A percentile compares a stretch with the other conserved stretches of the same genome.
Evolutionary conservation across 2,329 filamentous ascomycete genomes (phyloP).

Genomic region (Monilinia fructicola): DNA sequence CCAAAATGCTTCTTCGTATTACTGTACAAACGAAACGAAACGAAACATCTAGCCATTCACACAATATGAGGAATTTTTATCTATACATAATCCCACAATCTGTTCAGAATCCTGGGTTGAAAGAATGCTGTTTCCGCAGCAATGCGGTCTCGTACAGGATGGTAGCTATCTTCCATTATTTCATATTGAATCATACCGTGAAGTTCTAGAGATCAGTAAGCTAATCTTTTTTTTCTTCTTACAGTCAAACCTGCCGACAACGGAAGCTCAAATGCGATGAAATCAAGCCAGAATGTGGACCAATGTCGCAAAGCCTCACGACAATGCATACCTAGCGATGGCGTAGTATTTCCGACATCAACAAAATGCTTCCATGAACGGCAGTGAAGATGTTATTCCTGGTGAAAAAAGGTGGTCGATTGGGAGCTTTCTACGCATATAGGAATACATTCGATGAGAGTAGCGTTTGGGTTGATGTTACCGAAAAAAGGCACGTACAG

Average conservation of each 20-base stretch:
- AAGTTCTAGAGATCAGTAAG: neutral
- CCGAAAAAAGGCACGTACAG: slow-evolving; percentile 54
- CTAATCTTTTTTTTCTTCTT: slow-evolving; percentile 21
- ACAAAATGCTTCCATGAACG: slow-evolving; percentile 68
- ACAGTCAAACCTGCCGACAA: slow-evolving; percentile 55
- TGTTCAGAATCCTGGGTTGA: slow-evolving; percentile 4
- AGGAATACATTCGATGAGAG: slow-evolving; percentile 63
- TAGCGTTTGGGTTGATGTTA: slow-evolving; percentile 63
- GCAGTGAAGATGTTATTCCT: slow-evolving; percentile 42
- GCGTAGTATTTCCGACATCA: slow-evolving; percentile 68
- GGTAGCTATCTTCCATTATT: slow-evolving; percentile 32
- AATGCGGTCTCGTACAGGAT: slow-evolving; percentile 44
- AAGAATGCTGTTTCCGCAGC: slow-evolving; percentile 26
- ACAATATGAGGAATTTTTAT: neutral
- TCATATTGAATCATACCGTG: neutral
- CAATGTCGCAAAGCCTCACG: slow-evolving; percentile 59
- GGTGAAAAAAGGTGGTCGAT: slow-evolving; percentile 42
- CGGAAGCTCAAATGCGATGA: slow-evolving; percentile 67
- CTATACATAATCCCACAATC: neutral
- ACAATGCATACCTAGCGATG: slow-evolving; percentile 60
- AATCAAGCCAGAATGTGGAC: slow-evolving; percentile 58
- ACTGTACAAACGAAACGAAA: neutral
- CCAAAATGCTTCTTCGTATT: slow-evolving; percentile 7
- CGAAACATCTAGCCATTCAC: neutral
- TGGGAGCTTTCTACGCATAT: slow-evolving; percentile 64